Evolutionary conservation across 208 protist species (phyloP), one percentile per base, ranked within the genome.

Genomic region (Leishmania amazonensis): DNA sequence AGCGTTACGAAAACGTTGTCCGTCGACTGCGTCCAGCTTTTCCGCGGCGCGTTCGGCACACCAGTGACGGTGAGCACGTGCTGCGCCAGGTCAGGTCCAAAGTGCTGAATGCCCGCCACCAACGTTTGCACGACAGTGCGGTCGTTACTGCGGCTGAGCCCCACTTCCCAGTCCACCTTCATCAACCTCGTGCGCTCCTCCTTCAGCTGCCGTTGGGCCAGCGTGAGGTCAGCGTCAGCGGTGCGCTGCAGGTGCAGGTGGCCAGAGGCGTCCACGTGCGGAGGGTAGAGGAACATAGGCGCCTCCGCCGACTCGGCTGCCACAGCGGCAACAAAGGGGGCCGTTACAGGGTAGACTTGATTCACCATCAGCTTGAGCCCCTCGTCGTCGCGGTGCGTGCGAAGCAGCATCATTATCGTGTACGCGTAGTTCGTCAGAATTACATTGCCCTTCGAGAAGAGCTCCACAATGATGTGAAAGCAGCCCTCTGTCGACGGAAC

Each of bases 361-460:
- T 89, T 80, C 45, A 98, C 96, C 47, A 83, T 85, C 65, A 97
- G 80, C 31, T 82, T 84, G 38, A 92, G 85, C n/a, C 81, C 81
- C 49, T 95, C 93, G 57, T 98, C 93, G 64, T 95, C 92, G 72
- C 91, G 93, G 84, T 99, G 95, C 28, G 96, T 96, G 67, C 98
- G 92, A 2, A 99, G 87, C 38, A 99, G 89, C 51, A 97, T 92
- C 78, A 99, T 84, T 78, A 99, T 99, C 42, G 78, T 94, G 85
- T 99, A 99, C 54, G 93, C 81, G 40, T 91, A 80, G 83, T 99
- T 98, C 4, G 98, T 99, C 1, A 99, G 86, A 49, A 99, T 91
- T 67, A 99, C 85, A 89, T 99, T 99, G 62, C 99, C 99, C 85
- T 99, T 97, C 8, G 87, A 84, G 83, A 97, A 98, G 40, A 99